Conservation (phyloP, 208 protist genomes). For the Trichomonas tenax region DNA sequence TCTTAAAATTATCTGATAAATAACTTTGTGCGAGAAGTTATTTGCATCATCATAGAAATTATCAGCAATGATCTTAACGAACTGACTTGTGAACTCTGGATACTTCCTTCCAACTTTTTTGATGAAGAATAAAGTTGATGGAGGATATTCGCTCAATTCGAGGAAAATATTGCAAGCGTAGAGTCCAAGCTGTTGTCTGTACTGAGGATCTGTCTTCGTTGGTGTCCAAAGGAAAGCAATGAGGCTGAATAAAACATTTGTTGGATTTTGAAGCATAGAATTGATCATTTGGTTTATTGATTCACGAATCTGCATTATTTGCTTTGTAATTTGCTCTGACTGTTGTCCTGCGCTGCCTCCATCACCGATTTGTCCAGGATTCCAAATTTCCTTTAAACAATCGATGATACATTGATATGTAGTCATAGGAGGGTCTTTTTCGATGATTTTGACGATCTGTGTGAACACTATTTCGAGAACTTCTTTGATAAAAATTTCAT, state of each 20-base stretch:
- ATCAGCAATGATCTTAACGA: not conserved
- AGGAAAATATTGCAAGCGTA: not conserved
- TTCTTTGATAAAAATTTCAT: not conserved
- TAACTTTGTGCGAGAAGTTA: not conserved
- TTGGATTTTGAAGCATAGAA: not conserved
- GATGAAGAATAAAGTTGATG: not conserved
- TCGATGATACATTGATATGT: not conserved
- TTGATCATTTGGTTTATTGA: not conserved
- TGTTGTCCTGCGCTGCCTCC: not conserved
- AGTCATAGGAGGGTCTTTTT: not conserved
- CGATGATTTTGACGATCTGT: not conserved
- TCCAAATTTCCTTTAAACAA: not conserved
- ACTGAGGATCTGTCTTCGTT: not conserved
- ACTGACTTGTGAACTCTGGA: not conserved
- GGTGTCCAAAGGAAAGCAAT: not conserved
- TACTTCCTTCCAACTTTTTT: not conserved
- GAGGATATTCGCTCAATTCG: not conserved
- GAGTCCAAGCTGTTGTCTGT: not conserved
- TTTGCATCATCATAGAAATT: not conserved
- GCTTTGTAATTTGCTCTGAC: not conserved
- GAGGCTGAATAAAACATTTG: not conserved
- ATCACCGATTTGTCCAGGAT: not conserved
- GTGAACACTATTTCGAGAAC: not conserved
- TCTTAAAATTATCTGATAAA: not conserved
- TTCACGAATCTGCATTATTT: not conserved